Conservation (phyloP, 805 yeast genomes). For the Komagataella phaffii region DNA sequence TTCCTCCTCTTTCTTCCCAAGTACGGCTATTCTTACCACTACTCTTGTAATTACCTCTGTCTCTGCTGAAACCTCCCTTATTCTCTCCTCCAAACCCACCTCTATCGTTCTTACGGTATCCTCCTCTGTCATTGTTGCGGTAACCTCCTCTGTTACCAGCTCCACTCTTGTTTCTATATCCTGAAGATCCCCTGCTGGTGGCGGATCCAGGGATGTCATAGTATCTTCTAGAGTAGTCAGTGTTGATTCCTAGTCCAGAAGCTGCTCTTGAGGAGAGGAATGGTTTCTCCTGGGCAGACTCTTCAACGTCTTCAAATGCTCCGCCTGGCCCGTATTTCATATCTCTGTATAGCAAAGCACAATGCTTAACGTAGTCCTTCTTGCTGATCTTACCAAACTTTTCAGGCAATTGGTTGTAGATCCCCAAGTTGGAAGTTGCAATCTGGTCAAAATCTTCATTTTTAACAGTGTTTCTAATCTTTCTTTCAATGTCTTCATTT, state of each 20-base stretch:
- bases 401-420: constrained; percentile 5
- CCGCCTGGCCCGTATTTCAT: constrained; percentile 1
- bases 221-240: constrained; percentile 12
- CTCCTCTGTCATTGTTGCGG: not conserved
- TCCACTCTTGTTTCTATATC: not conserved
- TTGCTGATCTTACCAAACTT: constrained; percentile 3
- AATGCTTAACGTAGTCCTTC: constrained; percentile 4
- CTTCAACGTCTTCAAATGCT: constrained; percentile 2
- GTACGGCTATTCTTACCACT: not conserved
- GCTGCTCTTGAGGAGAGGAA: constrained; percentile 9
- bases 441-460: constrained; percentile 5
- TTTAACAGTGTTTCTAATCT: constrained; percentile 18
- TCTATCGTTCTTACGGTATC: not conserved
- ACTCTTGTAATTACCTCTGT: not conserved
- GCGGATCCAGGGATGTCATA: constrained; percentile 19
- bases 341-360: constrained; percentile 5
- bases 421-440: constrained; percentile 3
- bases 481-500: constrained; percentile 19
- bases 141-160: not conserved
- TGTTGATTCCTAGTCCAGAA: constrained; percentile 14
- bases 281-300: constrained; percentile 8
- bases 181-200: not conserved
- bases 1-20: not conserved
- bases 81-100: not conserved
- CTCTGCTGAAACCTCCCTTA: not conserved